A percentile compares a stretch with the other conserved stretches of the same genome.
Evolutionary conservation across 768 basidiomycete genomes (phyloP).

Genomic region (Daedaleopsis nitida): DNA sequence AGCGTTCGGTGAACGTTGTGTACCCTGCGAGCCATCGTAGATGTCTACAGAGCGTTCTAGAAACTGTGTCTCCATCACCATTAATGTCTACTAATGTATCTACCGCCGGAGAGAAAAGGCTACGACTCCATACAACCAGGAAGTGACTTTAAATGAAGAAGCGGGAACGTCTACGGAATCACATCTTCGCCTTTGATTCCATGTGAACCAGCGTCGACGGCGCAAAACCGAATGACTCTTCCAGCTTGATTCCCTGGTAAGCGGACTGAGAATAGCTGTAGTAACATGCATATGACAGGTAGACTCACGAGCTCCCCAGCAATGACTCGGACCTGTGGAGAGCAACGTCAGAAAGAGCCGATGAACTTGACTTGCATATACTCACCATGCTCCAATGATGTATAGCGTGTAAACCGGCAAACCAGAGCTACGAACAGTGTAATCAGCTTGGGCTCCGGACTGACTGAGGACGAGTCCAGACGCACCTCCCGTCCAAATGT

Average conservation of each 20-base stretch:
- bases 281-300: not conserved
- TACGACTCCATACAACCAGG: too few relatives aligned
- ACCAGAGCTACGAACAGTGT: conserved; percentile 64
- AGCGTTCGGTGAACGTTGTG: too few relatives aligned
- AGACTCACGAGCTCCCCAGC: conserved; percentile 75
- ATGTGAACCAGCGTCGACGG: conserved; percentile 80
- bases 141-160: too few relatives aligned
- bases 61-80: too few relatives aligned
- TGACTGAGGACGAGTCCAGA: conserved; percentile 35
- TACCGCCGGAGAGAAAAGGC: too few relatives aligned
- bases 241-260: conserved; percentile 55
- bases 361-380: not conserved
- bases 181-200: conserved; percentile 65
- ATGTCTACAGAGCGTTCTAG: too few relatives aligned
- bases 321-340: conserved; percentile 71
- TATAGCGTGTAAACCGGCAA: conserved; percentile 81
- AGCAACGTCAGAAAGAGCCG: conserved; percentile 7
- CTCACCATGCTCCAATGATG: conserved; percentile 91
- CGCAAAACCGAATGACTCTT: conserved; percentile 82
- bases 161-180: conserved; percentile 8
- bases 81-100: too few relatives aligned
- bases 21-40: too few relatives aligned
- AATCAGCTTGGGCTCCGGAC: conserved; percentile 2
- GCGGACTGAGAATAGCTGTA: not conserved
- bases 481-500: conserved; percentile 81